Evolutionary conservation across 192 early-diverging fungal species (phyloP).

Genomic region (Coemansia sp.): DNA sequence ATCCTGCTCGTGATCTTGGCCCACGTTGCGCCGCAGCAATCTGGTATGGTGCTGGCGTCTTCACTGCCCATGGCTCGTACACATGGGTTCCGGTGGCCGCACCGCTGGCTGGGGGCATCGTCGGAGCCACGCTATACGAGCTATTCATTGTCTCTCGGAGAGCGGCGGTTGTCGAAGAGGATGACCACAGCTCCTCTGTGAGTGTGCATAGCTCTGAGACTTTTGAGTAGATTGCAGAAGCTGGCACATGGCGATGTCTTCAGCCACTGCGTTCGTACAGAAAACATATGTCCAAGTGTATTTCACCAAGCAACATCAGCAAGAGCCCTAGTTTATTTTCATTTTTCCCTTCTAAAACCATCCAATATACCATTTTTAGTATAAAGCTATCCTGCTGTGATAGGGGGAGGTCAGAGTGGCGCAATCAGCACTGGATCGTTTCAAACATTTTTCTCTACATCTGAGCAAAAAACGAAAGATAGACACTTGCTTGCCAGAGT

Average conservation of each 20-base stretch:
- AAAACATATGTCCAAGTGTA: background rate
- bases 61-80: slow-evolving; percentile 66
- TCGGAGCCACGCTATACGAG: slow-evolving; percentile 61
- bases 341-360: too few relatives aligned
- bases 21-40: slow-evolving; percentile 68
- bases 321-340: too few relatives aligned
- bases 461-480: too few relatives aligned
- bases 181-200: slow-evolving; percentile 16
- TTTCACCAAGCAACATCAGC: too few relatives aligned
- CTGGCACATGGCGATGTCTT: too few relatives aligned
- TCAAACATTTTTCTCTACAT: too few relatives aligned
- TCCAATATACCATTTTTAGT: too few relatives aligned
- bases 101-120: slow-evolving; percentile 61
- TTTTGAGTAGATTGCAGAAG: slow-evolving; percentile 9
- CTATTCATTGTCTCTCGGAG: slow-evolving; percentile 56
- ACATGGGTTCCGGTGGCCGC: slow-evolving; percentile 71
- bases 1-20: slow-evolving; percentile 77
- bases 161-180: slow-evolving; percentile 17
- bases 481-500: too few relatives aligned
- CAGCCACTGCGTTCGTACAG: too few relatives aligned
- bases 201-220: slow-evolving; percentile 38
- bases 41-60: slow-evolving; percentile 68
- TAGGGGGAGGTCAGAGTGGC: too few relatives aligned
- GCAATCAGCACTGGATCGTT: too few relatives aligned
- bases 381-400: too few relatives aligned